Evolutionary conservation across 106 monocot species (phyloP).

Genomic region (Phalaenopsis equestris): DNA sequence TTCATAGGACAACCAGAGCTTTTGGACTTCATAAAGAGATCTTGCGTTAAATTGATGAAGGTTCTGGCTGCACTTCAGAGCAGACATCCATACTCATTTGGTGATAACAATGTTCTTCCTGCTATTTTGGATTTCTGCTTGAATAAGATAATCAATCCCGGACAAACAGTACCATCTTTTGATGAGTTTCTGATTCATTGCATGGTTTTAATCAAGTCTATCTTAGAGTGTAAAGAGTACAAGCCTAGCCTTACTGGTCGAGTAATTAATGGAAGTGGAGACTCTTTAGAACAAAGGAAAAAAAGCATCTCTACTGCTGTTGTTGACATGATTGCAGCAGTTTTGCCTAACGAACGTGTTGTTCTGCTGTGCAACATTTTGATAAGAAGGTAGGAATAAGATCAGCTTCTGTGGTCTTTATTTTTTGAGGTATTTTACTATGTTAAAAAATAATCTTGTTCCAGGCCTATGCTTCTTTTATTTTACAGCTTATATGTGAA

Average conservation of each 20-base stretch:
- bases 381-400: slow-evolving; percentile 62
- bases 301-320: slow-evolving; percentile 38
- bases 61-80: slow-evolving; percentile 54
- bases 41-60: slow-evolving; percentile 82
- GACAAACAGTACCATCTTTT: slow-evolving; percentile 40
- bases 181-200: slow-evolving; percentile 83
- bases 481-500: background rate
- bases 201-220: slow-evolving; percentile 84
- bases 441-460: background rate
- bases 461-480: background rate
- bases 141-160: slow-evolving; percentile 77
- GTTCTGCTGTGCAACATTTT: slow-evolving; percentile 71
- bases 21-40: slow-evolving; percentile 61
- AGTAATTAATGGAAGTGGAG: slow-evolving; percentile 44
- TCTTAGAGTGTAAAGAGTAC: slow-evolving; percentile 92
- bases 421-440: background rate
- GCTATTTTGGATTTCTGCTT: slow-evolving; percentile 61
- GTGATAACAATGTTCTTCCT: slow-evolving; percentile 61
- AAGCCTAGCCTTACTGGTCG: slow-evolving; percentile 62
- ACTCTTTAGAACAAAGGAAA: slow-evolving; percentile 65
- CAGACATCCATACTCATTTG: slow-evolving; percentile 91
- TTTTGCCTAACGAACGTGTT: slow-evolving; percentile 66
- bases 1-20: slow-evolving; percentile 38
- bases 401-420: background rate
- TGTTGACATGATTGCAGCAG: slow-evolving; percentile 37